Percentiles rank a stretch among this genome's conserved stretches.
These are phyloP conservation scores for Brassica nigra DNA, from an alignment of 345 rosid genomes.

Conservation along the genomic window DNA sequence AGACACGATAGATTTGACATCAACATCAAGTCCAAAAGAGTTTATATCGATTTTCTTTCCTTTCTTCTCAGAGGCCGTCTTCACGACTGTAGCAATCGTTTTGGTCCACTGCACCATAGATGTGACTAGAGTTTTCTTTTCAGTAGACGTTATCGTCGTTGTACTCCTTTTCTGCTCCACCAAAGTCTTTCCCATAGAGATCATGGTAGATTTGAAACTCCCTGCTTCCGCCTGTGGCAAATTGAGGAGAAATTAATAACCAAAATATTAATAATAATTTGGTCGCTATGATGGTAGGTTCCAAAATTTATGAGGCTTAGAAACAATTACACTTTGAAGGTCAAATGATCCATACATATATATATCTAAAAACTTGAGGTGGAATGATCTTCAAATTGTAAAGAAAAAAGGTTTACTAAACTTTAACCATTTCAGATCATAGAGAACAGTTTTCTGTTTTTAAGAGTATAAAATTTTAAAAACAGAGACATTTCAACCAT, in stretches of 20 bases:
- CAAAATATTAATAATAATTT: neutral
- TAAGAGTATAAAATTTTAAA: too few relatives aligned
- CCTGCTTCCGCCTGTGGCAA: conserved; percentile 24
- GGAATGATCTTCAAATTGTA: neutral
- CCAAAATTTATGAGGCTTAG: neutral
- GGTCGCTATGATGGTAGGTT: neutral
- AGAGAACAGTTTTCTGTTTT: too few relatives aligned
- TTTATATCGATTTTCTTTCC: conserved; percentile 26
- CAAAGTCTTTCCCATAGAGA: conserved; percentile 34
- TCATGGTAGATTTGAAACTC: conserved; percentile 10
- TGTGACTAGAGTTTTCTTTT: conserved; percentile 9
- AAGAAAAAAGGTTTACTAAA: too few relatives aligned
- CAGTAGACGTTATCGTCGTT: neutral
- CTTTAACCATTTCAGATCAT: too few relatives aligned
- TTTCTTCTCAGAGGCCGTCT: conserved; percentile 27
- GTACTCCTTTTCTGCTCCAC: conserved; percentile 21
- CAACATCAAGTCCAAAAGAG: conserved; percentile 29
- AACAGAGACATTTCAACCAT: too few relatives aligned
- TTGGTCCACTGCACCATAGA: conserved; percentile 34
- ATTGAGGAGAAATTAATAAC: neutral
- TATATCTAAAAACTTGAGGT: too few relatives aligned
- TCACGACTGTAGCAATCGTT: conserved; percentile 15
- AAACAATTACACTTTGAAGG: neutral
- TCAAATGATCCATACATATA: neutral
- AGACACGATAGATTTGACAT: conserved; percentile 17